A percentile compares a stretch with the other conserved stretches of the same genome.
Evolutionary conservation across 2,329 filamentous ascomycete species (phyloP).

Genomic region (Epichloe hybrida): DNA sequence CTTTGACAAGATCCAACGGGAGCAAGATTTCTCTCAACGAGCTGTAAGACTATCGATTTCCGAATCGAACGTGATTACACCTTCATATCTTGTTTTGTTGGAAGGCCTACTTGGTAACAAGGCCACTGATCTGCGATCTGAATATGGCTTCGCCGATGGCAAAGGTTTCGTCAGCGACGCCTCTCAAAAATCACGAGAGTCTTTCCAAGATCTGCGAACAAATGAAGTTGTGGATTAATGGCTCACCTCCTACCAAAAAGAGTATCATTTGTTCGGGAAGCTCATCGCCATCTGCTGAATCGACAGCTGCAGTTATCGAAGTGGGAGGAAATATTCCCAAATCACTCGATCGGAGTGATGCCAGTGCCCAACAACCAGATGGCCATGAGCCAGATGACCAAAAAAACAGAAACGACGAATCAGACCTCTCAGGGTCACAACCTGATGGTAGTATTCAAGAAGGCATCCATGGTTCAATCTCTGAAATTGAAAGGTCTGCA

Average conservation of each 20-base stretch:
- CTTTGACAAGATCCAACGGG: not conserved
- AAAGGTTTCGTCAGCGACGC: not conserved
- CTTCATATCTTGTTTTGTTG: not conserved
- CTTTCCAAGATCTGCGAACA: conserved; percentile 3
- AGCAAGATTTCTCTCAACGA: not conserved
- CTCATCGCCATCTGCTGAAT: not conserved
- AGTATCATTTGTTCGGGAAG: not conserved
- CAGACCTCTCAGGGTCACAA: not conserved
- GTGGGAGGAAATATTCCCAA: not conserved
- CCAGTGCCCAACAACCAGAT: not conserved
- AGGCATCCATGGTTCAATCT: not conserved
- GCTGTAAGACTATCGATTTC: not conserved
- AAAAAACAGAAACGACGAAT: not conserved
- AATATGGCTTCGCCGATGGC: not conserved
- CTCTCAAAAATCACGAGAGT: not conserved
- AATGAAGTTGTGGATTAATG: conserved; percentile 3
- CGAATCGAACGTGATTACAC: not conserved
- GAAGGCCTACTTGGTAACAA: no score
- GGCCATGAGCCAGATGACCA: not conserved
- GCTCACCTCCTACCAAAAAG: not conserved
- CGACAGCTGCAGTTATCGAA: not conserved
- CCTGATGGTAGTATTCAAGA: not conserved
- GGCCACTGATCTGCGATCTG: not conserved
- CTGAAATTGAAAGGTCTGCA: not conserved
- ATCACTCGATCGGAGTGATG: not conserved